Conservation (phyloP, 2,329 filamentous ascomycete species). For the Periconia macrospinosa region DNA sequence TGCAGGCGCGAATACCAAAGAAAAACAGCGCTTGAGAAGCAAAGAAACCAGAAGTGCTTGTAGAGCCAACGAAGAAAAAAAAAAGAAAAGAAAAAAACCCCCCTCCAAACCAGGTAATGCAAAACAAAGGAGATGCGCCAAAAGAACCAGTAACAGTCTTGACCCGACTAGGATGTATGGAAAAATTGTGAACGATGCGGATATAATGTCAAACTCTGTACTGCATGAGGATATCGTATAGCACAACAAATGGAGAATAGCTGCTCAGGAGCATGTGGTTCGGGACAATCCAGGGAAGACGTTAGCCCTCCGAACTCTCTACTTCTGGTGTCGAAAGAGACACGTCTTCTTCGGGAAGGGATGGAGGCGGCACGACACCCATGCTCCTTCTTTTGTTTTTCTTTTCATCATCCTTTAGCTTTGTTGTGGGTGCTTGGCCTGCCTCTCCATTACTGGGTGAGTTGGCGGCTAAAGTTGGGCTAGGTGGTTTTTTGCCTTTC, state of each 20-base stretch:
- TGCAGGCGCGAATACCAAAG: neutral
- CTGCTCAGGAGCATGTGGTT: neutral
- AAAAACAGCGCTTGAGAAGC: constrained; percentile 5
- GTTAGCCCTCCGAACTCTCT: constrained; percentile 11
- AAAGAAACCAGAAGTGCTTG: constrained; percentile 3
- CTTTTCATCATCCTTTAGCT: constrained; percentile 31
- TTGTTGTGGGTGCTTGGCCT: constrained; percentile 17
- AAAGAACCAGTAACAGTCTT: constrained; percentile 19
- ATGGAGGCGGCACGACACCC: constrained; percentile 26
- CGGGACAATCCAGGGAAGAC: neutral
- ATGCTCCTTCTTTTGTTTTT: constrained; percentile 38
- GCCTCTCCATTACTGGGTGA: constrained; percentile 10
- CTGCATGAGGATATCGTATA: neutral
- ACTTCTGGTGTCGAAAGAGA: constrained; percentile 24
- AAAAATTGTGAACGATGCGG: neutral
- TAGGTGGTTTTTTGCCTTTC: constrained; percentile 16
- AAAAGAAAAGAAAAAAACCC: too few relatives aligned
- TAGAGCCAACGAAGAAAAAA: constrained; percentile 12
- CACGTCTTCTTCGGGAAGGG: constrained; percentile 29
- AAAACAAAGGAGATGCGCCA: constrained; percentile 9
- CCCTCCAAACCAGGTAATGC: constrained; percentile 11
- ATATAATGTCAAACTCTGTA: neutral
- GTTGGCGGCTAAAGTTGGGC: constrained; percentile 17
- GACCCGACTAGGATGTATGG: constrained; percentile 15
- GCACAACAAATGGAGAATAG: neutral